Base-by-base conservation (phyloP, 805 yeast species). In the Nakazawaea populi region DNA sequence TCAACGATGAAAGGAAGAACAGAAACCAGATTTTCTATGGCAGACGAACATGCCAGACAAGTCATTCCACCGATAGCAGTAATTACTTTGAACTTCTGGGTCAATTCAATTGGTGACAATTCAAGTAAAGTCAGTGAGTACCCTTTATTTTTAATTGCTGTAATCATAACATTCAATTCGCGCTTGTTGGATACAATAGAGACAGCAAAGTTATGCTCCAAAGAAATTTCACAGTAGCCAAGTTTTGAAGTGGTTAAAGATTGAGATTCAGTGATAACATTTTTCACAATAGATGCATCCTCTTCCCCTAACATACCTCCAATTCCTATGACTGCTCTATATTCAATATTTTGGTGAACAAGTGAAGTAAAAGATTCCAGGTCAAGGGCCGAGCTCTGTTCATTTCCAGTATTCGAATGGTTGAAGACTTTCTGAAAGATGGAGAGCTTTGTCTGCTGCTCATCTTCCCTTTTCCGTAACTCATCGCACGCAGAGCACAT, bases 21-120 rank as follows among this genome's bases (percentile, higher is more conserved):
- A 35, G 61, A 61, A 29, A 70, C 79, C 34, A 78, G 73, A 7
- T 71, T 65, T 8, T 71, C 66, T 9, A 87, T 77, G 0, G 91
- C 70, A 40, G 73, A 73, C 1, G 80, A 80, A 64, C 94, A 62
- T 0, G 89, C 80, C 6, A 87, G 82, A 66, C 92, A 87, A 0
- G 89, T 80, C 63, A 86, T 85, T 4, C 91, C 92, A 9, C 85
- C 87, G 42, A 87, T 79, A 0, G 80, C 66, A 0, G 89, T 89
- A 9, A 73, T 68, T 7, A 83, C 77, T 56, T 75, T 76, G 56
- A 70, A 76, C 50, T 73, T 75, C 5, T 69, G 59, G 6, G 79
- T 68, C 35, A 77, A 68, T 34, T 74, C 74, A 3, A 83, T 74
- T 1, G 89, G 90, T 27, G 82, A 60, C 7, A 85, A 69, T 55